Evolutionary conservation across 1,284 basidiomycete genomes (phyloP).

Genomic region (Neonothopanus nambi): DNA sequence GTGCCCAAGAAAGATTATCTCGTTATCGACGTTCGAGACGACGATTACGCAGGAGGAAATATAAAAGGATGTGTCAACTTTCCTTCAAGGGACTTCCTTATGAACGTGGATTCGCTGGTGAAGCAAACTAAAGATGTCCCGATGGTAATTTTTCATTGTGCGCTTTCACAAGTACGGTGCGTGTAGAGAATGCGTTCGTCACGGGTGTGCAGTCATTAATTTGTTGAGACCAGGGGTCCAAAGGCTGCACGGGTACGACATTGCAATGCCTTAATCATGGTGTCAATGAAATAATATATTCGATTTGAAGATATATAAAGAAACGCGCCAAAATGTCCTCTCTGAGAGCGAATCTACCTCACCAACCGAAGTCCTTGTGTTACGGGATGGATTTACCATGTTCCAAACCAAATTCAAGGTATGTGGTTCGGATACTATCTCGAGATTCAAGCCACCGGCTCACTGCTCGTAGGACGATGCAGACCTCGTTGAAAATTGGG

Average conservation of each 20-base stretch:
- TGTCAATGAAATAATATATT: neutral
- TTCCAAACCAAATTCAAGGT: constrained; percentile 74
- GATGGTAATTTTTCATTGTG: constrained; percentile 74
- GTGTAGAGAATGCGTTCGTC: constrained; percentile 22
- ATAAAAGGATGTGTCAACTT: constrained; percentile 62
- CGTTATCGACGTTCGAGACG: constrained; percentile 78
- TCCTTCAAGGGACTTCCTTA: constrained; percentile 61
- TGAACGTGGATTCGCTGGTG: constrained; percentile 58
- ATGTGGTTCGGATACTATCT: constrained; percentile 12
- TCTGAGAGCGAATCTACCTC: constrained; percentile 37
- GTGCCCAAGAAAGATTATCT: constrained; percentile 63
- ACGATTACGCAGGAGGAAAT: constrained; percentile 75
- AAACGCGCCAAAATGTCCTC: constrained; percentile 47
- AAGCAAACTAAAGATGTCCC: constrained; percentile 61
- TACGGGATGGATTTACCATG: constrained; percentile 68
- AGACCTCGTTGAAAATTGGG: constrained; percentile 73
- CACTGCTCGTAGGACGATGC: constrained; percentile 61
- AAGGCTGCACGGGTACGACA: constrained; percentile 66
- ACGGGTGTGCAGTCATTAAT: neutral
- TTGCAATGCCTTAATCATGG: neutral
- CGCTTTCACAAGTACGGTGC: constrained; percentile 71
- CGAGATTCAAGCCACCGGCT: neutral
- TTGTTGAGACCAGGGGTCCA: constrained; percentile 55
- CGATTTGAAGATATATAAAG: constrained; percentile 59
- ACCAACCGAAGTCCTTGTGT: constrained; percentile 59